Evolutionary conservation across 306 rosid genomes (phyloP), one percentile per base, ranked within the genome.

Genomic region (Vigna mungo): DNA sequence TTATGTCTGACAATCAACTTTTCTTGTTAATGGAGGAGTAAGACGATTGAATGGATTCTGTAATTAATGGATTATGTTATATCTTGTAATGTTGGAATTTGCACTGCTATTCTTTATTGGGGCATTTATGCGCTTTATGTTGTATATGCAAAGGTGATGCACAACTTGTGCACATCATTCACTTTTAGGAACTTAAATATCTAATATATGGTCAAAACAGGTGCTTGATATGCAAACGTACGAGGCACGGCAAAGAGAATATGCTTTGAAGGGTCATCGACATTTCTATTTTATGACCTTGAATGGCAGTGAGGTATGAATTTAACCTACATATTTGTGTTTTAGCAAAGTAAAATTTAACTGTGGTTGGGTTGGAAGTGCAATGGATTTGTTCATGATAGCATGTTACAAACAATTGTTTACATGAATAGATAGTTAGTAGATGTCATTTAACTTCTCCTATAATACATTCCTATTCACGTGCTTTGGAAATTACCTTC

Each of bases 201-300:
- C 56, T 66, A 25, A 70, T 84, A 62, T 71, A 70, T 73, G 54
- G 47, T 78, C 73, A 53, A 74, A 76, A 59, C 91, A 96, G 99
- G 99, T 96, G 77, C 99, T 96, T 83, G 97, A 96, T 74, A 82
- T 86, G 82, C 89, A 83, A 59, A 78, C 99, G 63, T 91, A 96
- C 37, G 97, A 87, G 88, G 94, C 92, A 73, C 93, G 99, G 2
- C 99, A 91, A 79, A 91, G 91, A 77, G 94, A 96, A 80, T 96
- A 96, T 55, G 99, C 98, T 74, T 58, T 89, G 85, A 93, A 93
- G 84, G 93, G 93, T 54, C 99, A 96, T 85, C 88, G 93, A 30
- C 99, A 96, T 90, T 96, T 96, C 94, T 96, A 96, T 86, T 96
- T 96, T 91, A 96, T 96, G 99, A 96, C 99, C 56, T 82, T 96